Conservation (phyloP, 2,329 filamentous ascomycete genomes). For the Calonectria naviculata region DNA sequence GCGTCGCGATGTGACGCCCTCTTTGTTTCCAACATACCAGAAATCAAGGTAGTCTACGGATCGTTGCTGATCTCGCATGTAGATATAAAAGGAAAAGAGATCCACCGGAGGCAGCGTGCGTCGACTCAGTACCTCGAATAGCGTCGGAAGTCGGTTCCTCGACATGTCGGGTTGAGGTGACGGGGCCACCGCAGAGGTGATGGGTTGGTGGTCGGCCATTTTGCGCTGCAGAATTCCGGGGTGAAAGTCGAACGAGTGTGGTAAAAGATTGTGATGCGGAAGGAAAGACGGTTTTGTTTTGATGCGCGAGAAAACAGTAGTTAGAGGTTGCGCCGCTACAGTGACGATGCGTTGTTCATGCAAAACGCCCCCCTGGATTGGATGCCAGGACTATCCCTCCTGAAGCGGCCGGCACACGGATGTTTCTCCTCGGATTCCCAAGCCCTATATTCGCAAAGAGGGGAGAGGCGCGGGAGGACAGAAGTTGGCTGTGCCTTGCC, state of each 20-base stretch:
- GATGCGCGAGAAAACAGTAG: slow-evolving; percentile 26
- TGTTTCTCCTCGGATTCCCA: slow-evolving; percentile 21
- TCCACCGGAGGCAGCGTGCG: slow-evolving; percentile 96
- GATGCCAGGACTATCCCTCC: slow-evolving; percentile 20
- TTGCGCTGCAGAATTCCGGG: slow-evolving; percentile 23
- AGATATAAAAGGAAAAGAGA: slow-evolving; percentile 99
- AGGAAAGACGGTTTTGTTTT: slow-evolving; percentile 29
- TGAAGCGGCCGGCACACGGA: slow-evolving; percentile 26
- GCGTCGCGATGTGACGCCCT: not conserved
- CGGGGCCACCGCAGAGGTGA: slow-evolving; percentile 47
- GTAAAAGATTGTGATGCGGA: slow-evolving; percentile 11
- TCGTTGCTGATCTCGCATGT: slow-evolving; percentile 98
- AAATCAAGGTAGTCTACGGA: slow-evolving; percentile 99
- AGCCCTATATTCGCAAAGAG: slow-evolving; percentile 21
- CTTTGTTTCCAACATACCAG: slow-evolving; percentile 71
- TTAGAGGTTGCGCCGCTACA: slow-evolving; percentile 21
- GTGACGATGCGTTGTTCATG: slow-evolving; percentile 32
- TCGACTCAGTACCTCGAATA: slow-evolving; percentile 95
- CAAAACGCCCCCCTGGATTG: slow-evolving; percentile 34
- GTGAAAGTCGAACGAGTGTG: slow-evolving; percentile 21
- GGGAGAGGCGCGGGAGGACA: slow-evolving; percentile 32
- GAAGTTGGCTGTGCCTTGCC: slow-evolving; percentile 28
- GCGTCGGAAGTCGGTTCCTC: slow-evolving; percentile 89
- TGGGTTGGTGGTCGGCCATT: slow-evolving; percentile 43
- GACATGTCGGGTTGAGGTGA: slow-evolving; percentile 69